Base-by-base conservation (phyloP, 148 eudicot genomes). In the Amaranthus palmeri region DNA sequence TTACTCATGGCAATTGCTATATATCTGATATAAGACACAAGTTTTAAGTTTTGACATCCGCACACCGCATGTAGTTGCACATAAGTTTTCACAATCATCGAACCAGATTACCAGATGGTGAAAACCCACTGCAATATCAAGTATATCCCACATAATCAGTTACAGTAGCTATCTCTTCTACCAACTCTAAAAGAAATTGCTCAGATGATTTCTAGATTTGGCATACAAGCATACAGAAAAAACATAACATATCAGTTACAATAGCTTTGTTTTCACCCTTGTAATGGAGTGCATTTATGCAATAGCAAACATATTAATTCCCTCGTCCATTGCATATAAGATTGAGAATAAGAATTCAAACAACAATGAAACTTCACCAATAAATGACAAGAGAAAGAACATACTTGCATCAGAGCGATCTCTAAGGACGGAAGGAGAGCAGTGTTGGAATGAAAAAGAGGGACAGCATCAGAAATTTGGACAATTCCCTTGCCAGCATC, bases 371-470 rank as follows among this genome's bases (percentile, higher is more conserved):
- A 67, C 17, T 74, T 68, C 41, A 8, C 59, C 2, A 36, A 12
- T 25, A 40, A 6, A 53, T 25, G 50, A 45, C 46, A 41, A 40
- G 68, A 66, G 43, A 49, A 25, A 49, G 6, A 53, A 56, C 75
- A 25, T 15, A 92, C 96, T 92, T 86, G 95, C 66, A 87, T 74
- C 48, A 93, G 88, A n/a, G 96, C 88, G 72, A 93, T 93, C 81
- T 93, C 96, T 61, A 93, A 96, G 48, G 96, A 77, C 67, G 98
- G 93, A 10, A 93, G 87, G 57, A 93, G 86, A 17, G 83, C 89
- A 84, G 88, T 86, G 77, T 78, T 46, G 8, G 93, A 80, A 77
- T 93, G 98, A 69, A 86, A 93, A 53, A 90, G 93, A 3, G 96
- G 96, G 41, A 93, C 90, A 48, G 93, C 82, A 4, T 93, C 98